phyloP scores from a whole-genome alignment of 257 asterid species.

The Capsicum pubescens region DNA sequence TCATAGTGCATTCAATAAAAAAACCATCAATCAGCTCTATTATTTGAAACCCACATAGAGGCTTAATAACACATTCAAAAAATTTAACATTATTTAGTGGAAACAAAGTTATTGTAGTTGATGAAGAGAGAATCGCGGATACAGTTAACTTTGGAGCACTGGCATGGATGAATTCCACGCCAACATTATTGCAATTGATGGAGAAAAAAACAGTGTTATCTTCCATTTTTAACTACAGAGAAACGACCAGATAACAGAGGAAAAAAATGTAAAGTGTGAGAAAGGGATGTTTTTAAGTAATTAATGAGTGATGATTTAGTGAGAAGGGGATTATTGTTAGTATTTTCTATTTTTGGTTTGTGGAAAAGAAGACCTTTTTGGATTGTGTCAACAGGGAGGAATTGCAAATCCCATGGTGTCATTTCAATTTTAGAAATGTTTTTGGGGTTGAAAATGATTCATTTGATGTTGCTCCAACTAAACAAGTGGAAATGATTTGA shows the following conservation, averaged over 20 bases:
- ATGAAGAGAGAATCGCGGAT: no score
- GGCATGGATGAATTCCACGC: no score
- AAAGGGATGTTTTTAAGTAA: constrained; percentile 33
- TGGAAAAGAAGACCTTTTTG: constrained; percentile 32
- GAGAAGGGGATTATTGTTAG: not conserved
- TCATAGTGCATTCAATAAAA: constrained; percentile 47
- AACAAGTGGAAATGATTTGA: constrained; percentile 28
- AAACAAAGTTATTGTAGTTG: no score
- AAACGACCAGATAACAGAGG: constrained; percentile 62
- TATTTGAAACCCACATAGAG: constrained; percentile 48
- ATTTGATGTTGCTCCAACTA: constrained; percentile 1
- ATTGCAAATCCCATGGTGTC: constrained; percentile 36
- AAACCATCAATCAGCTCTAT: constrained; percentile 47
- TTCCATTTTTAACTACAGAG: not conserved
- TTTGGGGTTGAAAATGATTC: no score
- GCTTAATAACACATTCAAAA: constrained; percentile 39
- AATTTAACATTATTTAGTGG: not conserved
- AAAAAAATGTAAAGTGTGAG: constrained; percentile 45
- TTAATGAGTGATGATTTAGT: not conserved
- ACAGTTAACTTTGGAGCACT: no score
- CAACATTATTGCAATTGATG: no score
- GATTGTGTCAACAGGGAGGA: constrained; percentile 27
- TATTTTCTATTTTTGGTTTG: constrained; percentile 15
- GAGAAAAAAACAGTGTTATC: constrained; percentile 20
- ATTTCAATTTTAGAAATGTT: constrained; percentile 20